A percentile compares a stretch with the other conserved stretches of the same genome.
phyloP scores from a whole-genome alignment of 306 rosid species.

The Malus fusca region DNA sequence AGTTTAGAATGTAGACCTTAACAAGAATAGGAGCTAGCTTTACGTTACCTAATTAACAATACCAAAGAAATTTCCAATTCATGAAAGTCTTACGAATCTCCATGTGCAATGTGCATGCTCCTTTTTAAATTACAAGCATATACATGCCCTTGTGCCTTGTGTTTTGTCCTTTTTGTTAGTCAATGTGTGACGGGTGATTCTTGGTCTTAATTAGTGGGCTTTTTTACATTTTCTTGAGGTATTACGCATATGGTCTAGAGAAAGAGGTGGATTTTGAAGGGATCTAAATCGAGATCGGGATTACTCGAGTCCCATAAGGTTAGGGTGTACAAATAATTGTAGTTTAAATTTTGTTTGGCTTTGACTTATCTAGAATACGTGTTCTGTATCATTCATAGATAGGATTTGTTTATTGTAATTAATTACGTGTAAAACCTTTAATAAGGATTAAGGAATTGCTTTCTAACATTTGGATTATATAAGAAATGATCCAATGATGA shows the following conservation, averaged over 20 bases:
- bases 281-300: background rate
- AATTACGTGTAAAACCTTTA: background rate
- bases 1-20: background rate
- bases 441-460: background rate
- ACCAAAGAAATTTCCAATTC: background rate
- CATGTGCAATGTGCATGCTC: background rate
- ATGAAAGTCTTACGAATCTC: background rate
- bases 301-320: background rate
- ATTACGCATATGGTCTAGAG: slow-evolving; percentile 10
- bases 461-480: background rate
- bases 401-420: too few species aligned
- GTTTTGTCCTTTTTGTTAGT: background rate
- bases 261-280: background rate
- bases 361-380: background rate
- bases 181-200: background rate
- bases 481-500: background rate
- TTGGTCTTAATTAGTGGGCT: slow-evolving; percentile 11
- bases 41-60: background rate
- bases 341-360: background rate
- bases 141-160: background rate
- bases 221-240: slow-evolving; percentile 1
- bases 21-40: background rate
- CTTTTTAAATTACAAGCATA: background rate
- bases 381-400: background rate
- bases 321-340: background rate